These are phyloP conservation scores for Colletotrichum tabaci DNA, from an alignment of 2,329 filamentous ascomycete species.

Conservation along the genomic window DNA sequence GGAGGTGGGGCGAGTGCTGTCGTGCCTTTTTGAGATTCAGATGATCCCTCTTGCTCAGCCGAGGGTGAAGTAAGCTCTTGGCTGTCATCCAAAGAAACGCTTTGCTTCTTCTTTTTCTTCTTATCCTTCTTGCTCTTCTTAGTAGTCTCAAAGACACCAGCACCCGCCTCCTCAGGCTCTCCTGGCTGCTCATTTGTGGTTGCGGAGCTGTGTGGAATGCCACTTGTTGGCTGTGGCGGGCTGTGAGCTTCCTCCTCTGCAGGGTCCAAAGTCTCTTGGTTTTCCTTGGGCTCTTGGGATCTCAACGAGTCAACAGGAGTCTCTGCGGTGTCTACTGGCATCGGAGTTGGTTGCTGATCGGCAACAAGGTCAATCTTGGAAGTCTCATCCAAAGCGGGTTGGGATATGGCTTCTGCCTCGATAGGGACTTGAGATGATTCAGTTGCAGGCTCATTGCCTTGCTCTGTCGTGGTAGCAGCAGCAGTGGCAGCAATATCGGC, in stretches of 20 bases:
- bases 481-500: not conserved
- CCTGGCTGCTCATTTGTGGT: conserved; percentile 5
- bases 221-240: not conserved
- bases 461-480: not conserved
- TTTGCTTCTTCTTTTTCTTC: conserved; percentile 52
- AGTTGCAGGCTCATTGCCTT: conserved; percentile 13
- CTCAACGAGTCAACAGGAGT: not conserved
- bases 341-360: not conserved
- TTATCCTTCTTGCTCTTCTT: conserved; percentile 49
- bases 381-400: not conserved
- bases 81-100: conserved; percentile 24
- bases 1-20: conserved; percentile 11
- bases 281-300: conserved; percentile 44
- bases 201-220: not conserved
- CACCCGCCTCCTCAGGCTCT: conserved; percentile 9
- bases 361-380: not conserved
- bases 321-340: not conserved
- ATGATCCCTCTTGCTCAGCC: not conserved
- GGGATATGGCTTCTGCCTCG: not conserved
- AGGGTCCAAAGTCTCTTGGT: conserved; percentile 45
- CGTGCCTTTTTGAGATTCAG: conserved; percentile 3
- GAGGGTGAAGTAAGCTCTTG: conserved; percentile 3
- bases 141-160: conserved; percentile 23
- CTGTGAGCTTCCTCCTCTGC: conserved; percentile 18
- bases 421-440: not conserved